Evolutionary conservation across 441 rosid genomes (phyloP).

Genomic region (Aquilaria agallochum): DNA sequence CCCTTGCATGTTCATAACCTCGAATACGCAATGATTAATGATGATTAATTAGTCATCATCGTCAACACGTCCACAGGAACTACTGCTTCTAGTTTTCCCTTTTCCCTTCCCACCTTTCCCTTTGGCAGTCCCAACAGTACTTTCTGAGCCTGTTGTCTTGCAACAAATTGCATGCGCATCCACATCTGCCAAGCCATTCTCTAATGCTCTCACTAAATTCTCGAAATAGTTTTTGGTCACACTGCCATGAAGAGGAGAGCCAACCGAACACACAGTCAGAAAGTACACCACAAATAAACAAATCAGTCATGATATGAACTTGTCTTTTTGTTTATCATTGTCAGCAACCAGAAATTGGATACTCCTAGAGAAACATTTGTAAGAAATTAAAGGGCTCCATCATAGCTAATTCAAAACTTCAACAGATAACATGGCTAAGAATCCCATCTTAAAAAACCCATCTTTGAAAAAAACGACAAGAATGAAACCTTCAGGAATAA

Average conservation of each 20-base stretch:
- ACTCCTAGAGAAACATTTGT: too few species aligned
- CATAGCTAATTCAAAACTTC: too few species aligned
- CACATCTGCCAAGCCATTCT: conserved; percentile 78
- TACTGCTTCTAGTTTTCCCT: conserved; percentile 38
- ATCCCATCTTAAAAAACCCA: too few species aligned
- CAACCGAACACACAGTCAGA: neutral
- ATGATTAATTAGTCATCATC: conserved; percentile 17
- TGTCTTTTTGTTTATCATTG: too few species aligned
- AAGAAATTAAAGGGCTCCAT: too few species aligned
- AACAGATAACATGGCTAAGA: too few species aligned
- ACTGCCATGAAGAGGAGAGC: conserved; percentile 28
- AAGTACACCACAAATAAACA: neutral
- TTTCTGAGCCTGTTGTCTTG: conserved; percentile 42
- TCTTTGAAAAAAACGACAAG: too few species aligned
- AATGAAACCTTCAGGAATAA: too few species aligned
- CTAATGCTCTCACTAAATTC: conserved; percentile 79
- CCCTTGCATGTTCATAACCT: too few species aligned
- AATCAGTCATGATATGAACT: too few species aligned
- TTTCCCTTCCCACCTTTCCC: conserved; percentile 47
- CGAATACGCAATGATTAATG: too few species aligned
- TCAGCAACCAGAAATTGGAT: too few species aligned
- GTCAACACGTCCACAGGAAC: conserved; percentile 36
- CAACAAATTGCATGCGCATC: conserved; percentile 49
- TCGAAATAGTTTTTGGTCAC: conserved; percentile 82
- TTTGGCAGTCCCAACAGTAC: conserved; percentile 37